Conservation (phyloP, 176 grass and related monocot species). For the Juncus inflexus region DNA sequence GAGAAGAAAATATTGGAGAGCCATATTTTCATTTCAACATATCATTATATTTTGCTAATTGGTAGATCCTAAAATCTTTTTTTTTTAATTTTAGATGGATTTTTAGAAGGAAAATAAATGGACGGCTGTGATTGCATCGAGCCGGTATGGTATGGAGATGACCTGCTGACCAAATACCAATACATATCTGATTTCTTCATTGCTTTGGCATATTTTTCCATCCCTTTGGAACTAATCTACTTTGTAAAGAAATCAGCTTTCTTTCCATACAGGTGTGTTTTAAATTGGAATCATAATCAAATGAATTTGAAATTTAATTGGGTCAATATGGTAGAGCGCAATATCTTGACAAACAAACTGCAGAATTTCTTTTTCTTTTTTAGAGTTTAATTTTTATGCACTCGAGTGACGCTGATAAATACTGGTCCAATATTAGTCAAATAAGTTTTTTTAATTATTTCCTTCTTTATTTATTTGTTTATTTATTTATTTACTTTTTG, state of each 20-base stretch:
- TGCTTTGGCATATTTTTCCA: constrained; percentile 83
- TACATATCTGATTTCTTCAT: constrained; percentile 92
- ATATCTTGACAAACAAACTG: not conserved
- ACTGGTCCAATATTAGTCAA: not conserved
- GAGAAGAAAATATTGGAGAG: too few relatives aligned
- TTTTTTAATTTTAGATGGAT: constrained; percentile 16
- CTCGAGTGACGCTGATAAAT: too few relatives aligned
- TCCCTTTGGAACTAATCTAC: constrained; percentile 91
- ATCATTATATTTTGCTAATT: too few relatives aligned
- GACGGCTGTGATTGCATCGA: constrained; percentile 84
- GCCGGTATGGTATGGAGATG: constrained; percentile 66
- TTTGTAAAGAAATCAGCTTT: constrained; percentile 71
- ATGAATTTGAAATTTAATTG: not conserved
- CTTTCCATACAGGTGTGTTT: constrained; percentile 48
- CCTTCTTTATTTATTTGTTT: not conserved
- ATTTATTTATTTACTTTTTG: not conserved
- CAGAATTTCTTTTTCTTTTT: not conserved
- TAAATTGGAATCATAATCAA: not conserved
- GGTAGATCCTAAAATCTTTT: not conserved
- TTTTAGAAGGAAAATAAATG: constrained; percentile 39
- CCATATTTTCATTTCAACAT: too few relatives aligned
- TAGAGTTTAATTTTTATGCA: too few relatives aligned
- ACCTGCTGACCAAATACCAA: constrained; percentile 92
- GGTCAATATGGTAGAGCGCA: not conserved
- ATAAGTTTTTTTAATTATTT: not conserved